These are phyloP conservation scores for Cutaneotrichosporon dermatis DNA, from an alignment of 1,284 basidiomycete genomes.

Conservation along the genomic window DNA sequence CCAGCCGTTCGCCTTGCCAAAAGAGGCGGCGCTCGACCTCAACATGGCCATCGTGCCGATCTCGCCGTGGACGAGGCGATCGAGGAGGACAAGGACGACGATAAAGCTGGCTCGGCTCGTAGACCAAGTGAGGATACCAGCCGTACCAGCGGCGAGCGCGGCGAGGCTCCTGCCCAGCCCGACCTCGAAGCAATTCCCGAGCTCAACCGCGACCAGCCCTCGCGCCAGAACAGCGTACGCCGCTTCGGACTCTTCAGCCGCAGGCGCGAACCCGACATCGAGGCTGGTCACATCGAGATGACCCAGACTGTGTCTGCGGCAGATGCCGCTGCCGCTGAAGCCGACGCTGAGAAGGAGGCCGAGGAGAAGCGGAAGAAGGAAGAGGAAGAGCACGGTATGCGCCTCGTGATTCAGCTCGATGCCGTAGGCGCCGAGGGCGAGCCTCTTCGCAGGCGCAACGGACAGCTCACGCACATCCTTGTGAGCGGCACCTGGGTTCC, in stretches of 20 bases:
- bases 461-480: slow-evolving; percentile 79
- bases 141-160: slow-evolving; percentile 23
- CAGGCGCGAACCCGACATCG: slow-evolving; percentile 32
- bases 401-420: slow-evolving; percentile 66
- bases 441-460: slow-evolving; percentile 61
- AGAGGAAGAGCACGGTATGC: slow-evolving; percentile 62
- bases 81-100: slow-evolving; percentile 8
- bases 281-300: slow-evolving; percentile 43
- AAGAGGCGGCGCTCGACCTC: slow-evolving; percentile 53
- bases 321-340: slow-evolving; percentile 29
- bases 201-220: slow-evolving; percentile 9
- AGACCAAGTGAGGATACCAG: slow-evolving; percentile 25
- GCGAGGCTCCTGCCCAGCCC: slow-evolving; percentile 8
- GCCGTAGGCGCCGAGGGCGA: slow-evolving; percentile 64
- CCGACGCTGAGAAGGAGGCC: slow-evolving; percentile 30
- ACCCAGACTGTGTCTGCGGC: slow-evolving; percentile 26
- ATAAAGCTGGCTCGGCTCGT: slow-evolving; percentile 5
- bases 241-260: slow-evolving; percentile 36
- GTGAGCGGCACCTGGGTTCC: slow-evolving; percentile 65
- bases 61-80: slow-evolving; percentile 11
- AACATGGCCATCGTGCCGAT: slow-evolving; percentile 34
- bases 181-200: slow-evolving; percentile 30
- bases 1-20: slow-evolving; percentile 63
- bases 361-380: slow-evolving; percentile 49
- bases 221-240: slow-evolving; percentile 13